Conservation (phyloP, 73 alveolate species). For the Paramecium bursaria region DNA sequence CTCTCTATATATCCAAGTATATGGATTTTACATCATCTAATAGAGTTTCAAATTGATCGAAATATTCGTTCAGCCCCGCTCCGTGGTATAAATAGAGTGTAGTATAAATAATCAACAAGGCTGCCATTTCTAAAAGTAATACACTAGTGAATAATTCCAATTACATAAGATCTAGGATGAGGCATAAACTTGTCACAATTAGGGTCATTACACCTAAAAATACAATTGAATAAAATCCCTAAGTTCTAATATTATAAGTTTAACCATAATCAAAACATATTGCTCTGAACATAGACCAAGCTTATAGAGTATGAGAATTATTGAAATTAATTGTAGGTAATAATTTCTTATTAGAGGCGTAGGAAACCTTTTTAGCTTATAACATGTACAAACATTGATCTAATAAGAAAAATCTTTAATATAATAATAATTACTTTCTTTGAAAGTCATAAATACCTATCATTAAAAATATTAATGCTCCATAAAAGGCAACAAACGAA, state of each 20-base stretch:
- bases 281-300: slow-evolving; percentile 49
- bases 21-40: slow-evolving; percentile 55
- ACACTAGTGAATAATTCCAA: neutral
- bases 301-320: slow-evolving; percentile 39
- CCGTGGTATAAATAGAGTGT: slow-evolving; percentile 11
- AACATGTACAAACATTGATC: slow-evolving; percentile 55
- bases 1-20: slow-evolving; percentile 39
- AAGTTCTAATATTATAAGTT: slow-evolving; percentile 29
- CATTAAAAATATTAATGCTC: slow-evolving; percentile 10
- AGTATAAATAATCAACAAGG: slow-evolving; percentile 3
- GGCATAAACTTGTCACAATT: neutral
- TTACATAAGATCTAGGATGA: slow-evolving; percentile 15
- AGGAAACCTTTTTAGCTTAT: slow-evolving; percentile 16
- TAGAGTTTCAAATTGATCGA: slow-evolving; percentile 45
- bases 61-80: slow-evolving; percentile 35
- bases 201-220: slow-evolving; percentile 23
- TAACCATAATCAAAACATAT: slow-evolving; percentile 50
- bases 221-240: slow-evolving; percentile 18
- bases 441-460: slow-evolving; percentile 52
- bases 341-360: slow-evolving; percentile 1
- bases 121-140: slow-evolving; percentile 28
- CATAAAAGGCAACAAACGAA: slow-evolving; percentile 26
- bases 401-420: slow-evolving; percentile 31
- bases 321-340: slow-evolving; percentile 49
- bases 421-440: slow-evolving; percentile 40